Conservation (phyloP, 1,284 basidiomycete genomes). For the Moesziomyces globuligerus region DNA sequence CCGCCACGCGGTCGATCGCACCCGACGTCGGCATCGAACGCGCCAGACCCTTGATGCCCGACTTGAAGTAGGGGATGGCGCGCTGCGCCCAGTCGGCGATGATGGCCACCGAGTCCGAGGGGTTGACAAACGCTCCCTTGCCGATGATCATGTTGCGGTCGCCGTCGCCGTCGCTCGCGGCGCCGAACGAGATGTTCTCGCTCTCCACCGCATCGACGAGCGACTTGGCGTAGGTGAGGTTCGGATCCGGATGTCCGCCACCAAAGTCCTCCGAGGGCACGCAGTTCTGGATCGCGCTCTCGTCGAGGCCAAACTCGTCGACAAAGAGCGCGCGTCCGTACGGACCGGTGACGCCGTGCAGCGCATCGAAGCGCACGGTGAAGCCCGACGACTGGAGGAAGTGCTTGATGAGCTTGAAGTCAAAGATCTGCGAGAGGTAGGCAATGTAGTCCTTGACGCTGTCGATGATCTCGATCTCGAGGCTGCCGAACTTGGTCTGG, state of each 20-base stretch:
- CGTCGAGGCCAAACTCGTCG: constrained; percentile 81
- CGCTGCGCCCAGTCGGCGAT: constrained; percentile 96
- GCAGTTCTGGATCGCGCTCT: constrained; percentile 88
- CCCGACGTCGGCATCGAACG: constrained; percentile 97
- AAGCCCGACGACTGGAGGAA: constrained; percentile 80
- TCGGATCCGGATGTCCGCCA: constrained; percentile 96
- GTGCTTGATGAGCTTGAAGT: constrained; percentile 88
- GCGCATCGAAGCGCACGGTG: constrained; percentile 92
- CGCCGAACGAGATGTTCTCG: constrained; percentile 89
- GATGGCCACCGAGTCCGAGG: constrained; percentile 95
- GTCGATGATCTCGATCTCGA: constrained; percentile 91
- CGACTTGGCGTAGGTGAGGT: constrained; percentile 94
- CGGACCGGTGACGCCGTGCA: constrained; percentile 96
- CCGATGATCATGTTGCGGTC: constrained; percentile 99
- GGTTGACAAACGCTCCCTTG: constrained; percentile 95
- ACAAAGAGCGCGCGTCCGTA: constrained; percentile 92
- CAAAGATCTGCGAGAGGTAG: constrained; percentile 89
- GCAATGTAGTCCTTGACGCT: constrained; percentile 88
- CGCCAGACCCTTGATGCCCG: constrained; percentile 91
- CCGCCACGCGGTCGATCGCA: constrained; percentile 94
- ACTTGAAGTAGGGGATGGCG: constrained; percentile 93
- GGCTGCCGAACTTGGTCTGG: constrained; percentile 74
- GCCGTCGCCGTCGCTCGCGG: constrained; percentile 95
- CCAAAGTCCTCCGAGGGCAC: constrained; percentile 92
- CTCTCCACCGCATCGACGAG: constrained; percentile 92